Base-by-base conservation (phyloP, 345 rosid genomes). In the Trapa bicornis region DNA sequence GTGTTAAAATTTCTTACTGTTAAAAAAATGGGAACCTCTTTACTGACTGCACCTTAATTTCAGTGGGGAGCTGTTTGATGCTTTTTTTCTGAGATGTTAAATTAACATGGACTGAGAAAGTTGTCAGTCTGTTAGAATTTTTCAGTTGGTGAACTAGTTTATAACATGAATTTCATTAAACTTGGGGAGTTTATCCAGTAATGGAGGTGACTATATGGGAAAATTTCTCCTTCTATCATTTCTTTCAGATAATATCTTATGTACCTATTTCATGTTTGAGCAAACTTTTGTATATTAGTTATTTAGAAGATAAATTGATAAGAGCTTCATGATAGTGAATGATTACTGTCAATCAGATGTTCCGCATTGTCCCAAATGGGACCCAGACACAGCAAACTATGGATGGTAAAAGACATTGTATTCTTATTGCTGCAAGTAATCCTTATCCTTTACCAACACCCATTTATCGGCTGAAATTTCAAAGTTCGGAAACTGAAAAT, bases 401-500 rank as follows among this genome's bases (percentile, higher is more conserved):
- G 54, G 96, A 94, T 71, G 77, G 81, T 58, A 86, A 86, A 82
- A 87, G 86, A 76, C 96, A 94, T 73, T 94, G 99, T 74, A 77
- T 94, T 76, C 84, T 91, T 72, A 77, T 94, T 80, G 87, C 95
- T 72, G 95, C 97, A 65, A 94, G 96, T 78, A 87, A 94, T 72
- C 99, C 97, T 70, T 66, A 86, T 77, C 82, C 91, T 22, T 87
- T 94, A 77, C 91, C 99, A 64, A 91, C 99, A 70, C 96, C 96
- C 76, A 97, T 94, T 71, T 91, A 80, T 78, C 83, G 85, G 65
- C 96, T 93, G 37, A 87, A 80, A 71, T 61, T 82, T 65, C 93
- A 80, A 80, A 88, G 71, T 64, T 74, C 72, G 66, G 98, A 90
- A 72, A 74, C 71, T 65, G 96, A 85, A 75, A 85, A 82, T 78